Base-by-base conservation (phyloP, 2,329 filamentous ascomycete species). In the Epichloe typhina region DNA sequence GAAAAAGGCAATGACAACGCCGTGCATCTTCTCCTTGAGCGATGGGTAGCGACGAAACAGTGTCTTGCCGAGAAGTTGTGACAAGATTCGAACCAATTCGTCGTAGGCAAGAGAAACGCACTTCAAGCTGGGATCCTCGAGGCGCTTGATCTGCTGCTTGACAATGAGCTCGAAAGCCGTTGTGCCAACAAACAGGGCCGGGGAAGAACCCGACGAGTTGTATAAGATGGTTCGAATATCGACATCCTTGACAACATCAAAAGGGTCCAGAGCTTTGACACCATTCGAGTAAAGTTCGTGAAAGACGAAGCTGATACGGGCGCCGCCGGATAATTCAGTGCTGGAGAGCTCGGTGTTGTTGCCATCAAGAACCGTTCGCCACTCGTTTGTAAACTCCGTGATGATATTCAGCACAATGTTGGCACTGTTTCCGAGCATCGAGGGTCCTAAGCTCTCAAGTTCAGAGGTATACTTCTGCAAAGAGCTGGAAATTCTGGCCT, bases 381-480 rank as follows among this genome's bases (percentile, higher is more conserved):
- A 98, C 67, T 98, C 93, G 64, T 95, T 95, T 59, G 88, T 90
- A 66, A 98, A 98, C 69, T 98, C 93, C 40, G 91, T 97, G 64
- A 98, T 98, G 71, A 98, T 95, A 71, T 96, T 96, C 56, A 98
- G 80, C 51, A 98, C 84, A 56, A 98, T 95, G 66, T 97, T 98
- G 52, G 87, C 85, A 66, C 84, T 93, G 75, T 97, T 96, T 41
- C 93, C 93, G 26, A 98, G 83, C 75, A 97, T 86, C 12, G 90
- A 96, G 56, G 95, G 91, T 21, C 94, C 93, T 12, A 98, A 77
- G 55, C 83, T 82, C 51, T 80, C 74, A 21, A 98, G 77, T 68
- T 98, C 93, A 41, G 81, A 70, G 4, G 80, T 75, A 69, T 98
- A 98, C 67, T 98, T 98, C 65, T 90, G 84, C 53, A 98, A 75